phyloP scores from a whole-genome alignment of 2,329 filamentous ascomycete genomes.

The Exutisphaerella laricina region DNA sequence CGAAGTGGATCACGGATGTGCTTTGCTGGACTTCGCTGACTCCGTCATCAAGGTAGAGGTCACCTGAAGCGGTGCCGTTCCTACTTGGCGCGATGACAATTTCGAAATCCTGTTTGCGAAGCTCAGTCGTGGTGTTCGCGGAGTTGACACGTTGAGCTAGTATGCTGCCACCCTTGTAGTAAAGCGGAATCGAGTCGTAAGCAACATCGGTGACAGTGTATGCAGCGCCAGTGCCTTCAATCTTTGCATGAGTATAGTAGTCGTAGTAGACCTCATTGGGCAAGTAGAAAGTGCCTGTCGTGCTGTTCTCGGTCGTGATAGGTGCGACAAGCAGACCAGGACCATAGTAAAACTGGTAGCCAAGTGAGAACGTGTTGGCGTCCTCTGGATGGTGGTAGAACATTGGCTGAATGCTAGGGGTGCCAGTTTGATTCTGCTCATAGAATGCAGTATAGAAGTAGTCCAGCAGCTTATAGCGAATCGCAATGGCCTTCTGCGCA shows the following conservation, averaged over 20 bases:
- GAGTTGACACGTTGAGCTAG: slow-evolving; percentile 53
- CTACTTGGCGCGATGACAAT: slow-evolving; percentile 61
- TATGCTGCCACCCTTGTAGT: slow-evolving; percentile 60
- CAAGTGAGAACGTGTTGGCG: slow-evolving; percentile 46
- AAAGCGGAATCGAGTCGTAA: slow-evolving; percentile 57
- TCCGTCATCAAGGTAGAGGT: slow-evolving; percentile 74
- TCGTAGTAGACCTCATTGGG: slow-evolving; percentile 57
- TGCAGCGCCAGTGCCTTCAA: slow-evolving; percentile 44
- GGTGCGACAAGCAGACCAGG: slow-evolving; percentile 53
- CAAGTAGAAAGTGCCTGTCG: slow-evolving; percentile 51
- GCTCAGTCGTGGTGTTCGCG: slow-evolving; percentile 58
- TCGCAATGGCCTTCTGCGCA: slow-evolving; percentile 62
- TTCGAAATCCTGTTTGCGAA: slow-evolving; percentile 62
- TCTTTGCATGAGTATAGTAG: slow-evolving; percentile 48
- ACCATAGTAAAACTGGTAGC: slow-evolving; percentile 57
- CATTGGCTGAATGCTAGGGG: slow-evolving; percentile 62
- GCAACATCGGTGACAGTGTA: slow-evolving; percentile 43
- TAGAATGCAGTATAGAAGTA: slow-evolving; percentile 72
- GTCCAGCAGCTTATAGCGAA: slow-evolving; percentile 70
- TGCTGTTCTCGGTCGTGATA: slow-evolving; percentile 48
- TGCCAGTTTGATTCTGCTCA: slow-evolving; percentile 55
- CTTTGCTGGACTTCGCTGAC: slow-evolving; percentile 56
- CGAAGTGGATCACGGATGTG: slow-evolving; percentile 55
- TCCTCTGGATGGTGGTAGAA: slow-evolving; percentile 66
- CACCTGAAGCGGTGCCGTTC: slow-evolving; percentile 59